Conservation (phyloP, 768 basidiomycete genomes). For the Lactarius hengduanensis region DNA sequence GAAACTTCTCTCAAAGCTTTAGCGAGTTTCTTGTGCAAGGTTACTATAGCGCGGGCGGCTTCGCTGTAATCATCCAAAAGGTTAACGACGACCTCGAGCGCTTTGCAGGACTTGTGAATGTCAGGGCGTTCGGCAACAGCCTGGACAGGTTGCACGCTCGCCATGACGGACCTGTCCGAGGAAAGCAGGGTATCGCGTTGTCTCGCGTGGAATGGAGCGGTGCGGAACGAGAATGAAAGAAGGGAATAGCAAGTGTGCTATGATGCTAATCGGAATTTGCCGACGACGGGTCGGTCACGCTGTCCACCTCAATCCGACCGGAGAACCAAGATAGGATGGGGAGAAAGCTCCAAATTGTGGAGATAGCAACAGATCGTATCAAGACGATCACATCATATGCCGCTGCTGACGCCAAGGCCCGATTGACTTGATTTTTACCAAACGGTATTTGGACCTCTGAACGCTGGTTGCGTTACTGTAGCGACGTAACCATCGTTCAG, state of each 20-base stretch:
- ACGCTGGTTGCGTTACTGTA: too few species aligned
- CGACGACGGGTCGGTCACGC: too few species aligned
- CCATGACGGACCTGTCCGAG: slow-evolving; percentile 15
- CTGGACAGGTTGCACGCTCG: slow-evolving; percentile 24
- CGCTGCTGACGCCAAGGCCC: too few species aligned
- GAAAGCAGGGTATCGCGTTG: slow-evolving; percentile 9
- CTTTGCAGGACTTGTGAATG: slow-evolving; percentile 79
- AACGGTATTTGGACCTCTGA: too few species aligned
- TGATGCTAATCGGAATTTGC: slow-evolving; percentile 13
- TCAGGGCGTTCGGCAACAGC: slow-evolving; percentile 61
- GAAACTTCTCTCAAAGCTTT: slow-evolving; percentile 70
- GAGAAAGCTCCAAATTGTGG: too few species aligned
- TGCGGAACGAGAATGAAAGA: neutral
- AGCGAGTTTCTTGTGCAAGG: slow-evolving; percentile 71
- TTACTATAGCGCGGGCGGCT: slow-evolving; percentile 56
- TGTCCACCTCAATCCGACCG: too few species aligned
- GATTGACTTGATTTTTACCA: too few species aligned
- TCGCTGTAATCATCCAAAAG: slow-evolving; percentile 76
- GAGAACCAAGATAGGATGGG: too few species aligned
- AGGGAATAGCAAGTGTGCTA: slow-evolving; percentile 1
- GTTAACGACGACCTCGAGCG: slow-evolving; percentile 64
- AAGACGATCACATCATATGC: too few species aligned
- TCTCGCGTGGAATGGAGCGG: neutral
- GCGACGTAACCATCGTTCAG: too few species aligned
- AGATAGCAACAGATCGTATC: too few species aligned